phyloP scores from a whole-genome alignment of 176 grass and related monocot species.

The Carex cristatella region DNA sequence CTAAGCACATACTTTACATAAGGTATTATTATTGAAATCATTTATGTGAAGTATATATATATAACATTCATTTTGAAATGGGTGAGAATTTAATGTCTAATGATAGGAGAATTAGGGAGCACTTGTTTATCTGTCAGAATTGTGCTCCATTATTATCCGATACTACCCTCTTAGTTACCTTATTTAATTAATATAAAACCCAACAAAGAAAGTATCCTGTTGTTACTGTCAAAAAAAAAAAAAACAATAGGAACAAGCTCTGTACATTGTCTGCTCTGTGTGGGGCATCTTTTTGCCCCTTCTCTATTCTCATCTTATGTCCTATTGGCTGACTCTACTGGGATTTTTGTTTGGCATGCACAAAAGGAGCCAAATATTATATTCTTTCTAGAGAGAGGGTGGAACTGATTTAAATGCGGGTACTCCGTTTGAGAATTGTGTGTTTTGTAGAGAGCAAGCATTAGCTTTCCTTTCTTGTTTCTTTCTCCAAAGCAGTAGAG shows the following conservation, averaged over 20 bases:
- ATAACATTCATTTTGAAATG: not conserved
- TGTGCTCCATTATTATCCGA: conserved; percentile 21
- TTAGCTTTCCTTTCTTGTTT: conserved; percentile 25
- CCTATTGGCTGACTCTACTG: conserved; percentile 29
- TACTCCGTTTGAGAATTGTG: conserved; percentile 8
- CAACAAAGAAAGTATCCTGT: not conserved
- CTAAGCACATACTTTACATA: not conserved
- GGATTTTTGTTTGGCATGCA: conserved; percentile 51
- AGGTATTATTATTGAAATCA: not conserved
- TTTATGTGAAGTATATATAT: not conserved
- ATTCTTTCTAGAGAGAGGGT: conserved; percentile 23
- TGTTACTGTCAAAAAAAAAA: not conserved
- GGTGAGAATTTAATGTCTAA: not conserved
- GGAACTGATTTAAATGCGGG: conserved; percentile 17
- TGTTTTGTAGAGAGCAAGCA: not conserved
- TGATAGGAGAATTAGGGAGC: conserved; percentile 15
- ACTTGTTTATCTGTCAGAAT: conserved; percentile 11
- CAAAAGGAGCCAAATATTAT: conserved; percentile 33
- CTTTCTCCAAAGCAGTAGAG: conserved; percentile 28
- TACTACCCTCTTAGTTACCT: not conserved
- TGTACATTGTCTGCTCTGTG: conserved; percentile 37
- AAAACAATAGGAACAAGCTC: not conserved
- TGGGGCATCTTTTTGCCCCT: conserved; percentile 37
- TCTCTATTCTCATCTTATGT: conserved; percentile 23
- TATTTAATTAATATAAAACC: not conserved